phyloP scores from a whole-genome alignment of 768 basidiomycete species.

The Amanita exitialis region DNA sequence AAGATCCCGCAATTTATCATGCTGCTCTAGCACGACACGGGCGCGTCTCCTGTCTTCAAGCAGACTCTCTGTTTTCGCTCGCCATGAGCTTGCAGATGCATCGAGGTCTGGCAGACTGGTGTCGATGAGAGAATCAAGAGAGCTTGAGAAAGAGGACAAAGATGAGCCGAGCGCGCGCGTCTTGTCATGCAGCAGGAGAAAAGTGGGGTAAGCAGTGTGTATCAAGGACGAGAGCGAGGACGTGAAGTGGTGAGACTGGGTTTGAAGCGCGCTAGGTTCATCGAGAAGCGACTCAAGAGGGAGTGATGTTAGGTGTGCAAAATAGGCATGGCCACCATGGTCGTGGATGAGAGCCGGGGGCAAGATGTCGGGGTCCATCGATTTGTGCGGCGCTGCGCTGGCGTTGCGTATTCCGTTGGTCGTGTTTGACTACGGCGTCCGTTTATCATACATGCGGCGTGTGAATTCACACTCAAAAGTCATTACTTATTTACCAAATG shows the following conservation, averaged over 20 bases:
- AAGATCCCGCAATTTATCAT: conserved; percentile 86
- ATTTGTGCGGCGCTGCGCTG: neutral
- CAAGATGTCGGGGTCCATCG: conserved; percentile 4
- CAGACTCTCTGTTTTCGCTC: conserved; percentile 62
- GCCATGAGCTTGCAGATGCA: conserved; percentile 59
- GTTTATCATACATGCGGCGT: neutral
- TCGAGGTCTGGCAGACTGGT: conserved; percentile 71
- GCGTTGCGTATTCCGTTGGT: neutral
- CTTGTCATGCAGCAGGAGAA: conserved; percentile 78
- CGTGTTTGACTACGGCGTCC: neutral
- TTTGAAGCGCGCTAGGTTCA: conserved; percentile 69
- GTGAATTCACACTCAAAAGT: too few species aligned
- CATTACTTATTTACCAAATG: too few species aligned
- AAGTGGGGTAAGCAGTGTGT: conserved; percentile 85
- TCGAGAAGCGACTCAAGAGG: conserved; percentile 58
- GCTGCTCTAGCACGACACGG: conserved; percentile 82
- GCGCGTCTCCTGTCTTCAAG: conserved; percentile 69
- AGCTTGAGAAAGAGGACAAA: conserved; percentile 63
- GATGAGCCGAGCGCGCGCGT: conserved; percentile 67
- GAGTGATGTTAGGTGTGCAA: conserved; percentile 54
- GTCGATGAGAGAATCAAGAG: conserved; percentile 59
- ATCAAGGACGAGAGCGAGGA: conserved; percentile 86
- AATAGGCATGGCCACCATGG: conserved; percentile 36
- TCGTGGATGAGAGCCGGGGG: neutral
- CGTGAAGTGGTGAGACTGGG: conserved; percentile 80